Base-by-base conservation (phyloP, 1,284 basidiomycete species). In the Salmacisia buchloeana region DNA sequence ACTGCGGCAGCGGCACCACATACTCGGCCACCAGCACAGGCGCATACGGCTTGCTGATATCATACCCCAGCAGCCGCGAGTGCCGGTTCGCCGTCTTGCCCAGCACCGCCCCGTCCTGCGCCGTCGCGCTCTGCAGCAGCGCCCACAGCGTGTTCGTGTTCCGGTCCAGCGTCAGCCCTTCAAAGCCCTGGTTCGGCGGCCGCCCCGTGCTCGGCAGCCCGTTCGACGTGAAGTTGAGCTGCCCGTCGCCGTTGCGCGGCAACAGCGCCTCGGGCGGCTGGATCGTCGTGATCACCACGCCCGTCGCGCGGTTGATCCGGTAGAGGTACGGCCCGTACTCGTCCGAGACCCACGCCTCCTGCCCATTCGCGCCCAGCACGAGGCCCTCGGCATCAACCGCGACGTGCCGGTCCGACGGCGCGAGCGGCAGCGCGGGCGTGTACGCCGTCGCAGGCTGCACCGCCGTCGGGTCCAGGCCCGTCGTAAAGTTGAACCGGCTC, bases 241-340 rank as follows among this genome's bases (percentile, higher is more conserved):
- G 75, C 23, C 86, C 86, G 33, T 82, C 72, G 60, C 81, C 76
- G 10, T 31, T 29, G 21, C 59, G 60, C 2, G 85, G 84, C 2
- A 85, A 71, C n/a, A 84, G 82, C 0, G 87, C 87, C 6, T 81
- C 73, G 0, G 86, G 87, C 0, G 87, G 86, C 68, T 85, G 82
- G 60, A 88, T 86, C 2, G 84, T 83, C 65, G 85, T 83, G 41
- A 87, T 77, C 5, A 89, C 80, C 2, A 82, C 69, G 2, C 85
- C 86, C 12, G 56, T 57, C 73, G 73, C 0, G 80, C 73, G 1
- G 82, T 80, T 79, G 84, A 85, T 29, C 81, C 82, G 69, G 76
- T 88, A 87, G 73, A 89, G 85, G 73, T 87, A 87, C 3, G 88
- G 86, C 0, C 86, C 87, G 74, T 88, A 89, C 79, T 89, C 86